Evolutionary conservation across 495 filamentous ascomycete genomes (phyloP), one percentile per base, ranked within the genome.

Genomic region (Pseudoneurospora amorphoporcata): DNA sequence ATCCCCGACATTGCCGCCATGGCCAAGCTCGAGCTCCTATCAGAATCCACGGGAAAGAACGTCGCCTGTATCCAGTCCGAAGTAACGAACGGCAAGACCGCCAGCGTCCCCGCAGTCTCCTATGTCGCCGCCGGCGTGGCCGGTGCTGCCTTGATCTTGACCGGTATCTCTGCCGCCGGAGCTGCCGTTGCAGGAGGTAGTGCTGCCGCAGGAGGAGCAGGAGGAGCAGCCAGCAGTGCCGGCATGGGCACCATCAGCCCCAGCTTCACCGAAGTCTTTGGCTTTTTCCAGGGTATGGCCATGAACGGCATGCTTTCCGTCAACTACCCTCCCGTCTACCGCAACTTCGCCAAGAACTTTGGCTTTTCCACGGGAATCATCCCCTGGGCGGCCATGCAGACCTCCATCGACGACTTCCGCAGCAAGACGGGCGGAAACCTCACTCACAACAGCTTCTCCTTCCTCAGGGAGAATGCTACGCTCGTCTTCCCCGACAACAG

Each of bases 291-390:
- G 82, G 90, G 90, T 39, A 90, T 99, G 81, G 94, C 95, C 23
- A 91, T 94, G 84, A 97, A 94, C 79, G 95, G 95, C 70, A 98
- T 98, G 95, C 81, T 98, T 79, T 95, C 91, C 74, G 94, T 94
- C 75, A 88, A 90, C 75, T 94, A 97, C 77, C 95, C 95, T 6
- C 80, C 88, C 38, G 88, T 98, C 37, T 98, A 98, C 81, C 86
- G 88, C 72, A 94, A 90, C 78, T 99, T 97, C 80, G 81, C 92
- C 47, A 91, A 91, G 82, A 99, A 98, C 80, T 99, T 99, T 81
- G 94, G 86, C 45, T 99, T 97, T 85, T 94, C 92, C 73, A 91
- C 90, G 37, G 95, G 94, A 32, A 79, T 98, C 73, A 86, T 99
- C 68, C 87, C 91, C 4, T 97, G 95, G 94, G 87, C 84, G 45